Conservation (phyloP, 306 rosid genomes). For the Lagenaria siceraria region DNA sequence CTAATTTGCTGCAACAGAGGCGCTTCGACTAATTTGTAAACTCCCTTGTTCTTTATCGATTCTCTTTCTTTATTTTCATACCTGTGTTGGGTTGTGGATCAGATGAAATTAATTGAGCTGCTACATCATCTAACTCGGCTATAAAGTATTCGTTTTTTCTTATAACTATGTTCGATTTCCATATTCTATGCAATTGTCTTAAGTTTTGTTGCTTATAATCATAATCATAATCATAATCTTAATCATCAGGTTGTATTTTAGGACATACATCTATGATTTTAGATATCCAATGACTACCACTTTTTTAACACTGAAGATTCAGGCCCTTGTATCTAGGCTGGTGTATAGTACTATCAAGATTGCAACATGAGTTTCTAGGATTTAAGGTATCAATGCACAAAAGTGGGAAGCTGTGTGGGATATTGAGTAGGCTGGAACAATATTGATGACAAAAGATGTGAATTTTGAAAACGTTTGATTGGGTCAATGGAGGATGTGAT, state of each 20-base stretch:
- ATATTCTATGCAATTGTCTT: neutral
- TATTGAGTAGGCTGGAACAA: neutral
- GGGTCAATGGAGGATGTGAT: neutral
- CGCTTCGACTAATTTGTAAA: conserved; percentile 68
- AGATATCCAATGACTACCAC: neutral
- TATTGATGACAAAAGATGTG: neutral
- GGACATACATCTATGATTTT: no score
- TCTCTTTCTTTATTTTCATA: neutral
- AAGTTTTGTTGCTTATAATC: neutral
- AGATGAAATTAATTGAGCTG: neutral
- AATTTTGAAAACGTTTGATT: neutral
- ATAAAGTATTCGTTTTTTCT: neutral
- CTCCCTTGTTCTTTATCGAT: neutral
- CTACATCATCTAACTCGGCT: neutral
- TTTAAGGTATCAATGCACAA: neutral
- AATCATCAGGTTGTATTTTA: neutral
- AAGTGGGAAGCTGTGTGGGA: neutral
- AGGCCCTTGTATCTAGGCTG: neutral
- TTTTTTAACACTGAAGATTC: neutral
- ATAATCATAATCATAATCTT: no score
- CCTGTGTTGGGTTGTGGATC: neutral
- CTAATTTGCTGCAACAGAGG: conserved; percentile 77
- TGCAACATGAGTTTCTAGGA: neutral
- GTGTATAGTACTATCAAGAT: neutral
- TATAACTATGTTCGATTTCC: neutral